Evolutionary conservation across 805 yeast genomes (phyloP).

Genomic region (Metschnikowia lunata): DNA sequence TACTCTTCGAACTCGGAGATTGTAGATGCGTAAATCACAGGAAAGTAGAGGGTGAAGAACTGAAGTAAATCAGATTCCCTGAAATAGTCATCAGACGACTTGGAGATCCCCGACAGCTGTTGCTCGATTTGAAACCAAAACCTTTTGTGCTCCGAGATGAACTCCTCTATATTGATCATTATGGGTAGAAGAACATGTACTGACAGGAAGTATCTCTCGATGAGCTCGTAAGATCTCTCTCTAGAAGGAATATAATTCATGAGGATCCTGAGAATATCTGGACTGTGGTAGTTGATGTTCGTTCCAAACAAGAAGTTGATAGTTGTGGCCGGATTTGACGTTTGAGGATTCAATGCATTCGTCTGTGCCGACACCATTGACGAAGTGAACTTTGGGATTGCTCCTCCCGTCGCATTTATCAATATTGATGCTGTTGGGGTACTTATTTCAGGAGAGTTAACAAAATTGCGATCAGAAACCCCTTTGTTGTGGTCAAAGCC

Average conservation of each 20-base stretch:
- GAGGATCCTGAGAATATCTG: slow-evolving; percentile 32
- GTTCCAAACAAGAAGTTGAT: slow-evolving; percentile 37
- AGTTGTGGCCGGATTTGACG: slow-evolving; percentile 32
- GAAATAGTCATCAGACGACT: slow-evolving; percentile 11
- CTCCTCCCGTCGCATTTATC: no score
- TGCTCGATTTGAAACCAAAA: slow-evolving; percentile 41
- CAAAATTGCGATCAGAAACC: no score
- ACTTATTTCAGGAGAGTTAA: no score
- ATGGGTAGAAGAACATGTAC: slow-evolving; percentile 56
- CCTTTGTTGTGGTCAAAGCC: no score
- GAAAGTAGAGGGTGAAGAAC: slow-evolving; percentile 47
- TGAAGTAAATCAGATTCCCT: slow-evolving; percentile 34
- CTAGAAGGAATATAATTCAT: slow-evolving; percentile 35
- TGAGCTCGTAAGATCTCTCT: slow-evolving; percentile 43
- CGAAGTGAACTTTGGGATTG: neutral
- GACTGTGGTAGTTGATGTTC: slow-evolving; percentile 34
- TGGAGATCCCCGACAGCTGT: slow-evolving; percentile 5
- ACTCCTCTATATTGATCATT: slow-evolving; percentile 42
- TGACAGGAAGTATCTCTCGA: slow-evolving; percentile 46
- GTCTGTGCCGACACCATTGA: slow-evolving; percentile 4
- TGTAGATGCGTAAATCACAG: slow-evolving; percentile 54
- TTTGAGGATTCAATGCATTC: slow-evolving; percentile 27
- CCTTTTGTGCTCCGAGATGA: slow-evolving; percentile 41
- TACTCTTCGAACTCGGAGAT: slow-evolving; percentile 57
- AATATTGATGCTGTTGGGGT: no score